Base-by-base conservation (phyloP, 179 eudicot species). In the Silene noctiflora region DNA sequence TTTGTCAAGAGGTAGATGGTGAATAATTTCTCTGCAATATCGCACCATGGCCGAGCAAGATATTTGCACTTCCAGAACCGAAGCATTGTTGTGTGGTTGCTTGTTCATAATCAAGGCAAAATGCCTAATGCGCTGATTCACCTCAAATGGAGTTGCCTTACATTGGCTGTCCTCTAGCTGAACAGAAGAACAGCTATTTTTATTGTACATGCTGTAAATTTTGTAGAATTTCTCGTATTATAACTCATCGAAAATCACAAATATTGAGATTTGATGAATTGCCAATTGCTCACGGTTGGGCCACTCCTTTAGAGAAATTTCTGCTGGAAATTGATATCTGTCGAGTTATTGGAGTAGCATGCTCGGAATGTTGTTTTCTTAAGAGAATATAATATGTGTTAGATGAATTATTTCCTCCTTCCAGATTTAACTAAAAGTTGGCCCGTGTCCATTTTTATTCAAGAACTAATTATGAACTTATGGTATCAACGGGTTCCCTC, bases 1-100 rank as follows among this genome's bases (percentile, higher is more conserved):
- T 91, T 89, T 67, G 80, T 88, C 78, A 83, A 86, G 81, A 77
- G 81, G 51, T 82, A 70, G 80, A 62, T 31, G n/a, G 20, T 68
- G 59, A 12, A 78, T 21, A 48, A 61, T 25, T 24, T 25, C 20
- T 51, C 17, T 1, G 11, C 24, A 21, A n/a, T 22, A 68, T 44
- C 44, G 17, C 20, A 21, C 46, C n/a, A 61, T 53, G 81, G 24
- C 48, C 24, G 48, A 77, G 81, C 35, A 69, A 61, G 67, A 29
- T 66, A 58, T 55, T 21, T 39, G 72, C 21, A 61, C 55, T 20
- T 80, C 14, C 66, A 74, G 56, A 58, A 21, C 75, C 56, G 4
- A 69, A 51, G 21, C 21, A 63, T 20, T 72, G 35, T 16, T 27
- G 60, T 27, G 25, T 58, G 44, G 33, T n/a, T 73, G 84, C 61